A percentile compares a stretch with the other conserved stretches of the same genome.
Conservation (phyloP, 768 basidiomycete genomes). For the Tylopilus intermedius region DNA sequence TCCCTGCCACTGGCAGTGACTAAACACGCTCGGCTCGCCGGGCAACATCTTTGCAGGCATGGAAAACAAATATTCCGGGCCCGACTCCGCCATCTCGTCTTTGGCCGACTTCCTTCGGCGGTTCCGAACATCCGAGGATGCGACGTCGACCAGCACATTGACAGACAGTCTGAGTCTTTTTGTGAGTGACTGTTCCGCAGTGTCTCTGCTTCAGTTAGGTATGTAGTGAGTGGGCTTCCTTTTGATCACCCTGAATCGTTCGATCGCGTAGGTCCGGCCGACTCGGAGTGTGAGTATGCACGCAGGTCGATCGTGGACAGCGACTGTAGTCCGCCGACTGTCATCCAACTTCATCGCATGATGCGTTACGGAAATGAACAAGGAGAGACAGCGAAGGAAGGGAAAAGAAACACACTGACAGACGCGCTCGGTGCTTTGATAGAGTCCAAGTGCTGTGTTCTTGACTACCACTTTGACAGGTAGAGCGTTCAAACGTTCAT, state of each 20-base stretch:
- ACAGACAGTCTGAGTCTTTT: too few relatives aligned
- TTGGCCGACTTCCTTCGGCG: not conserved
- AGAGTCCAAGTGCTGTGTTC: not conserved
- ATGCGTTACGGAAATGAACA: too few relatives aligned
- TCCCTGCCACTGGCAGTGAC: not conserved
- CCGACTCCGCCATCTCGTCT: not conserved
- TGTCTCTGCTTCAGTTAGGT: too few relatives aligned
- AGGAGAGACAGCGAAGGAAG: too few relatives aligned
- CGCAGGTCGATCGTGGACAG: not conserved
- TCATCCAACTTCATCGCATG: too few relatives aligned
- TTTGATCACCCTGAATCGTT: not conserved
- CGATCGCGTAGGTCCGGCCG: not conserved
- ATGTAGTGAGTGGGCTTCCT: too few relatives aligned
- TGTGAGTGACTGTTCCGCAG: not conserved
- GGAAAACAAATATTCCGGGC: not conserved
- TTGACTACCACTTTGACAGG: not conserved
- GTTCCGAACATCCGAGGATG: not conserved
- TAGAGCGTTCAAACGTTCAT: not conserved
- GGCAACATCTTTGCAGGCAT: not conserved
- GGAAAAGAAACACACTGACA: too few relatives aligned
- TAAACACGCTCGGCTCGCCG: not conserved
- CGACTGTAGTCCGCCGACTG: too few relatives aligned
- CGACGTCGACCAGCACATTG: not conserved
- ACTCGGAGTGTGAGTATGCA: not conserved
- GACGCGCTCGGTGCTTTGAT: not conserved